These are phyloP conservation scores for Stephanodiscus triporus DNA, from an alignment of 108 stramenopile species.

Conservation along the genomic window DNA sequence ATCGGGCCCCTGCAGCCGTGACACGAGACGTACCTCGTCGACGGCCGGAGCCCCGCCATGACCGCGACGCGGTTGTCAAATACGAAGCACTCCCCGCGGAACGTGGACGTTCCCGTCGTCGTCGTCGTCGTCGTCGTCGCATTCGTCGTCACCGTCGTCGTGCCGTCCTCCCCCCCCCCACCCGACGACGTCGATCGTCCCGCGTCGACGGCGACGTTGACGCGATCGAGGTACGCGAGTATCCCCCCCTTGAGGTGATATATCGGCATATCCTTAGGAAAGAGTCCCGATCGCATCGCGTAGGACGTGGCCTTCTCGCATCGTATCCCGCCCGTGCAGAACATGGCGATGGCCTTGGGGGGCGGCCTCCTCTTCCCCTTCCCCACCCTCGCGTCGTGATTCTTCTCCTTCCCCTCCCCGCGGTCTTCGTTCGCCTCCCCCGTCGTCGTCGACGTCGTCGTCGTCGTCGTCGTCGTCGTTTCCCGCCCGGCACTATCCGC, in stretches of 20 bases:
- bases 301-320: constrained; percentile 92
- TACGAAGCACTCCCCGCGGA: constrained; percentile 85
- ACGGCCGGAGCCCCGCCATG: constrained; percentile 65
- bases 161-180: not conserved
- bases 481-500: not conserved
- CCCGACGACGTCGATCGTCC: not conserved
- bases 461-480: not conserved
- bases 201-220: constrained; percentile 47
- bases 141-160: not conserved
- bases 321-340: constrained; percentile 96
- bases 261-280: constrained; percentile 58
- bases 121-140: not conserved
- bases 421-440: not conserved
- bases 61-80: constrained; percentile 87
- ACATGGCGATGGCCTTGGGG: constrained; percentile 88
- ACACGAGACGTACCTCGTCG: constrained; percentile 59
- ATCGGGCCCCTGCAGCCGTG: constrained; percentile 81
- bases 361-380: constrained; percentile 10
- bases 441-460: not conserved
- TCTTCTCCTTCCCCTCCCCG: not conserved
- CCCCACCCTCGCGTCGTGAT: constrained; percentile 1
- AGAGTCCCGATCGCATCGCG: constrained; percentile 31
- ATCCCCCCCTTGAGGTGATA: constrained; percentile 92
- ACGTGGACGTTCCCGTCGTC: constrained; percentile 43
- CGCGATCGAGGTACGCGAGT: constrained; percentile 75